A percentile compares a stretch with the other conserved stretches of the same genome.
Conservation (phyloP, 495 filamentous ascomycete species). For the Cairneyella variabilis region DNA sequence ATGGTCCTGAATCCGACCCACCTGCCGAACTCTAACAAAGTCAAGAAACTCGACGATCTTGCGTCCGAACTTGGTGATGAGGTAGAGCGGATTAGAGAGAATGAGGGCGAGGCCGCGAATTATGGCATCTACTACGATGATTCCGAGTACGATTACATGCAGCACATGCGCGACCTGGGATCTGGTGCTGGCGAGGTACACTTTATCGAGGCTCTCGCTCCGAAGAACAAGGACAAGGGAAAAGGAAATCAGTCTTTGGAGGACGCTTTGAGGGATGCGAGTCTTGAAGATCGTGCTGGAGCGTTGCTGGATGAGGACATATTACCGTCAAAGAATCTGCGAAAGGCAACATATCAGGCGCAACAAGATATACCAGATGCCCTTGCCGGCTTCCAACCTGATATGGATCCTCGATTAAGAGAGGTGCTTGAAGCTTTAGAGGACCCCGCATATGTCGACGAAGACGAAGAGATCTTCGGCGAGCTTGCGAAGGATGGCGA, state of each 20-base stretch:
- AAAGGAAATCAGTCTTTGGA: conserved; percentile 69
- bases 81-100: conserved; percentile 61
- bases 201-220: conserved; percentile 69
- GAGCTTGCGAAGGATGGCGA: conserved; percentile 69
- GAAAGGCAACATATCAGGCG: conserved; percentile 78
- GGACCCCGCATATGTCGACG: conserved; percentile 94
- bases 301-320: conserved; percentile 64
- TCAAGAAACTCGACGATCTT: conserved; percentile 66
- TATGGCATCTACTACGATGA: conserved; percentile 87
- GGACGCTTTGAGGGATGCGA: conserved; percentile 69
- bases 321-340: conserved; percentile 65
- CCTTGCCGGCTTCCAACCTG: conserved; percentile 89
- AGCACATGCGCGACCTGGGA: conserved; percentile 88
- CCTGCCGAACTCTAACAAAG: conserved; percentile 48
- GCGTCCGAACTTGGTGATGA: conserved; percentile 69
- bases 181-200: conserved; percentile 56
- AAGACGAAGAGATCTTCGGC: conserved; percentile 78
- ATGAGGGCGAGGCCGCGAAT: conserved; percentile 95
- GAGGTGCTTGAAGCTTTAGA: conserved; percentile 94
- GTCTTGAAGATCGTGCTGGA: conserved; percentile 54
- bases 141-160: conserved; percentile 97
- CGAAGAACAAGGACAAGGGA: conserved; percentile 54
- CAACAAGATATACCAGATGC: conserved; percentile 91
- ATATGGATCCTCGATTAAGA: conserved; percentile 93
- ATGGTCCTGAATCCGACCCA: conserved; percentile 69